A percentile compares a stretch with the other conserved stretches of the same genome.
Evolutionary conservation across 2,329 filamentous ascomycete species (phyloP).

Genomic region (Malbranchea zuffiana): DNA sequence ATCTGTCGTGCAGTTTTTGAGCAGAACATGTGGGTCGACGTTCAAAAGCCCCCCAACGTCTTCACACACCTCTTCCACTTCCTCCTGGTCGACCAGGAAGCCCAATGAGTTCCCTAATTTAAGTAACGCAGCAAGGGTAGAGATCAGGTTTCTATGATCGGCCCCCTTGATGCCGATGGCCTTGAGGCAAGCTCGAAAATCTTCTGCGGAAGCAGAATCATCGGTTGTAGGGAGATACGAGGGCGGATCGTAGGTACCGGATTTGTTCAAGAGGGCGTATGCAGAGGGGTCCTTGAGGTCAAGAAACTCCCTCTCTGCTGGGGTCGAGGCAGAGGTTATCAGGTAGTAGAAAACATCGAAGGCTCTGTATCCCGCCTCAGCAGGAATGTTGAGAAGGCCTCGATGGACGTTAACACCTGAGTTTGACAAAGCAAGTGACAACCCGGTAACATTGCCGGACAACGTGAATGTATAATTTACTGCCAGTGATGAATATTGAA

Average conservation of each 20-base stretch:
- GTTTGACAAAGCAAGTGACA: conserved; percentile 67
- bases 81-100: conserved; percentile 72
- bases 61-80: conserved; percentile 74
- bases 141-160: conserved; percentile 70
- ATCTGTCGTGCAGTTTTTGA: conserved; percentile 67
- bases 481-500: conserved; percentile 68
- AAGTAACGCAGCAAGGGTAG: conserved; percentile 70
- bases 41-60: conserved; percentile 81
- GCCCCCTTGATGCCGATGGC: conserved; percentile 88
- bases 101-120: conserved; percentile 87
- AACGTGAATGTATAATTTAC: conserved; percentile 74
- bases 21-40: conserved; percentile 71
- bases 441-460: conserved; percentile 63
- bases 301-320: conserved; percentile 79
- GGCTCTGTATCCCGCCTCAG: conserved; percentile 71
- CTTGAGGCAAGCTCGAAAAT: conserved; percentile 78
- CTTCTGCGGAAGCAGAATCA: conserved; percentile 83
- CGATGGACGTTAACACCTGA: conserved; percentile 75
- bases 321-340: conserved; percentile 78
- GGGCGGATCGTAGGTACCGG: conserved; percentile 75
- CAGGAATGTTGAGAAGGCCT: conserved; percentile 69
- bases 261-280: conserved; percentile 70
- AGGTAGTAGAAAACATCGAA: conserved; percentile 99
- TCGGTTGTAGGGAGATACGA: conserved; percentile 85
- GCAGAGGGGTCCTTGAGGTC: conserved; percentile 64